Evolutionary conservation across 2,329 filamentous ascomycete species (phyloP).

Genomic region (Stemphylium vesicarium): DNA sequence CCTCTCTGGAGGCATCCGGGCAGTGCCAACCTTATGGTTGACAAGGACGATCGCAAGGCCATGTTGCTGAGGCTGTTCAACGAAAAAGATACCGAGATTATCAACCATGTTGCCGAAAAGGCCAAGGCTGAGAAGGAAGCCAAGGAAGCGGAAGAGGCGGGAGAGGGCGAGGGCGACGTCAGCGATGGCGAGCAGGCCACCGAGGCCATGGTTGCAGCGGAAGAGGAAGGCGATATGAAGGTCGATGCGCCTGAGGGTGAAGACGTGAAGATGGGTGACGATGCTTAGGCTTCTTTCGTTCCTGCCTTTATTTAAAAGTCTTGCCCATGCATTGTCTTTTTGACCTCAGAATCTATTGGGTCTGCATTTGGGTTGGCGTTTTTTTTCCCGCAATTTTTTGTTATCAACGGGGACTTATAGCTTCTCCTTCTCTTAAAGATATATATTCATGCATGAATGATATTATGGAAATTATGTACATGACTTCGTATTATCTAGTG

Average conservation of each 20-base stretch:
- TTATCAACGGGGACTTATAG: background rate
- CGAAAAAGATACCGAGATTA: constrained; percentile 79
- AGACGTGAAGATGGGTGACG: constrained; percentile 10
- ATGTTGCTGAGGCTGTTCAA: constrained; percentile 93
- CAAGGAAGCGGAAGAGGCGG: constrained; percentile 26
- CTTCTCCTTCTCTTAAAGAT: background rate
- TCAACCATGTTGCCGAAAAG: constrained; percentile 46
- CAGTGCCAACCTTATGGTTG: constrained; percentile 94
- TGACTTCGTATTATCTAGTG: too few species aligned
- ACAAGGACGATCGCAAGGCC: constrained; percentile 91
- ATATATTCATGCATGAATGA: constrained; percentile 4
- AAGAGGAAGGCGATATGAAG: constrained; percentile 12
- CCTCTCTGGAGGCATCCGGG: constrained; percentile 94
- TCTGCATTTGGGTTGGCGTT: constrained; percentile 15
- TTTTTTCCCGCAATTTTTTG: background rate
- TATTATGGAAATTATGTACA: constrained; percentile 1
- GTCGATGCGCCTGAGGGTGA: constrained; percentile 5
- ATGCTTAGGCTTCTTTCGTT: background rate
- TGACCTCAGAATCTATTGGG: background rate
- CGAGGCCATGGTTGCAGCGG: constrained; percentile 5
- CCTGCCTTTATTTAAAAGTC: background rate
- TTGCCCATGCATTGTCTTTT: background rate
- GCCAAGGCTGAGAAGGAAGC: constrained; percentile 32
- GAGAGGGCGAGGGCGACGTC: constrained; percentile 15
- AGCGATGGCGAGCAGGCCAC: constrained; percentile 10